Conservation (phyloP, 1,284 basidiomycete genomes). For the Boletus sp. region DNA sequence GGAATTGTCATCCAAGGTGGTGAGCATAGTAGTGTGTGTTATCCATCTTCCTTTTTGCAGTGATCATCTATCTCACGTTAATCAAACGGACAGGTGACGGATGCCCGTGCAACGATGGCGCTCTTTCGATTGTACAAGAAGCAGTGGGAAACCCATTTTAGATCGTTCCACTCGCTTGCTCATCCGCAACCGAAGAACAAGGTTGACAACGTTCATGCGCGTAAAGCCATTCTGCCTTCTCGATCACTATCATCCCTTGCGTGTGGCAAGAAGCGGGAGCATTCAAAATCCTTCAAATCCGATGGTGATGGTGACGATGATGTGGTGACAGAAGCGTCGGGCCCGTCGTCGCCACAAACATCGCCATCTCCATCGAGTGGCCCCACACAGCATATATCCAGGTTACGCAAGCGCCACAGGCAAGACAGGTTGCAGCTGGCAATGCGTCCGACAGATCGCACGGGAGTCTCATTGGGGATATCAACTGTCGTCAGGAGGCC, state of each 20-base stretch:
- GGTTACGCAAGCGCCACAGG: not conserved
- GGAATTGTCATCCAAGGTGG: conserved; percentile 86
- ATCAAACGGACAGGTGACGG: conserved; percentile 68
- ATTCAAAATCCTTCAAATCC: not conserved
- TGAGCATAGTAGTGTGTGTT: conserved; percentile 82
- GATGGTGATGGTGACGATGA: conserved; percentile 24
- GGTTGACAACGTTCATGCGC: not conserved
- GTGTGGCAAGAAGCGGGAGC: conserved; percentile 32
- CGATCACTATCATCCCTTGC: not conserved
- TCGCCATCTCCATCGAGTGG: not conserved
- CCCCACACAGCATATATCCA: conserved; percentile 1
- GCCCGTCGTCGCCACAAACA: not conserved
- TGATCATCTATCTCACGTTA: conserved; percentile 4
- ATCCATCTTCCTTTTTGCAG: not conserved
- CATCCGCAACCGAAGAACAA: not conserved
- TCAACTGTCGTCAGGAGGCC: conserved; percentile 57
- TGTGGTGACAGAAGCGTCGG: conserved; percentile 10
- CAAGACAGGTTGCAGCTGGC: conserved; percentile 17
- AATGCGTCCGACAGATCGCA: conserved; percentile 42
- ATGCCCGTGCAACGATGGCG: conserved; percentile 93
- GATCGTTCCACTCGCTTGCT: conserved; percentile 25
- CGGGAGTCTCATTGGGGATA: conserved; percentile 73
- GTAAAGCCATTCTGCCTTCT: not conserved
- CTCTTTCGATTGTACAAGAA: conserved; percentile 87
- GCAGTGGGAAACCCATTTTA: conserved; percentile 74